Conservation (phyloP, 345 rosid genomes). For the Dovyalis caffra region DNA sequence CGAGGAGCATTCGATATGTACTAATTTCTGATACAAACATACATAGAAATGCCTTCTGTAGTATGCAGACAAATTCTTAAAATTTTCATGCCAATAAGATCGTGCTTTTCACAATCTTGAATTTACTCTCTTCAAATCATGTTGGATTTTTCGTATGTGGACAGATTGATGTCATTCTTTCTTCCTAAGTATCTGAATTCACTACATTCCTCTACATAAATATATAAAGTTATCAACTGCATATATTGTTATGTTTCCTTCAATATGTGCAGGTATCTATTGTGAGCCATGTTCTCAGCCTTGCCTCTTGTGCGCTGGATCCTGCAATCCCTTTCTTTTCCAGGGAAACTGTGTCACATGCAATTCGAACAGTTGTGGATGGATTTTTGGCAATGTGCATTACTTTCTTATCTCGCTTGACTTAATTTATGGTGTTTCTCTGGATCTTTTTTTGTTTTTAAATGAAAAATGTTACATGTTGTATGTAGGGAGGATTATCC, state of each 20-base stretch:
- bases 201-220: neutral
- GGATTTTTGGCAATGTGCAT: conserved; percentile 82
- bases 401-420: conserved; percentile 18
- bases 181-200: neutral
- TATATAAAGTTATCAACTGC: no score
- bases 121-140: neutral
- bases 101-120: neutral
- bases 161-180: neutral
- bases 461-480: conserved; percentile 13
- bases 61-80: neutral
- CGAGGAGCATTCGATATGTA: neutral
- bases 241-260: neutral
- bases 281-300: conserved; percentile 70
- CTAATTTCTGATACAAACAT: neutral
- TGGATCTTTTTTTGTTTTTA: conserved; percentile 5
- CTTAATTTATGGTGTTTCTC: conserved; percentile 17
- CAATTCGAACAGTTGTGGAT: conserved; percentile 80
- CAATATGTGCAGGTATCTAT: conserved; percentile 67
- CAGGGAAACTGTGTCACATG: conserved; percentile 49
- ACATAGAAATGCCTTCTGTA: neutral
- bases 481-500: conserved; percentile 52
- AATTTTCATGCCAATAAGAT: neutral
- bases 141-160: neutral
- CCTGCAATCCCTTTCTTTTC: conserved; percentile 70
- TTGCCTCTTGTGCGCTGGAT: conserved; percentile 62